Evolutionary conservation across 2,329 filamentous ascomycete genomes (phyloP).

Genomic region (Pochonia chlamydosporia): DNA sequence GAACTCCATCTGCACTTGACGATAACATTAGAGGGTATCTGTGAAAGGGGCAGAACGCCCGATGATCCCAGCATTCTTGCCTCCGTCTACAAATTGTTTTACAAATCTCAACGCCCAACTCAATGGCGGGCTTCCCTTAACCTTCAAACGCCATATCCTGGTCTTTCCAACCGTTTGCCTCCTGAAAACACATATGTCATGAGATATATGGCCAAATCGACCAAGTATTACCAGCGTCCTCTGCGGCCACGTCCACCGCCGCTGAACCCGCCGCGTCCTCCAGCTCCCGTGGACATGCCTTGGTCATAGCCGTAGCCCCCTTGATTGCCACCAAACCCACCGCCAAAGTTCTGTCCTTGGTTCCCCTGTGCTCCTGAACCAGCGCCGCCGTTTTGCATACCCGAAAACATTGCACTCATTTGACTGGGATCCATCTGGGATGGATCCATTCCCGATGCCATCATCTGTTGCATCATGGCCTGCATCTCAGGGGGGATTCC

Average conservation of each 20-base stretch:
- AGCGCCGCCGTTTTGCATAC: constrained; percentile 45
- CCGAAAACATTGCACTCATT: constrained; percentile 54
- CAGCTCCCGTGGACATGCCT: constrained; percentile 35
- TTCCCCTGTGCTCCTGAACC: constrained; percentile 40
- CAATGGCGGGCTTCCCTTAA: not conserved
- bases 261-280: constrained; percentile 23
- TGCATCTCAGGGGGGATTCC: constrained; percentile 63
- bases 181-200: not conserved
- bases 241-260: constrained; percentile 25
- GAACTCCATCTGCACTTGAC: too few relatives aligned
- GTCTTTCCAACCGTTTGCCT: not conserved
- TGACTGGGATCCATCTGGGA: constrained; percentile 58
- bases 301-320: constrained; percentile 47
- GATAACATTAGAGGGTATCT: not conserved
- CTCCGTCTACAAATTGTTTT: not conserved
- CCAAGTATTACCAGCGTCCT: constrained; percentile 18
- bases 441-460: constrained; percentile 58
- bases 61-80: too few relatives aligned
- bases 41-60: too few relatives aligned
- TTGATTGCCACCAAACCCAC: constrained; percentile 47
- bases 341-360: constrained; percentile 47
- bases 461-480: constrained; percentile 66
- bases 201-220: not conserved
- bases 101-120: not conserved
- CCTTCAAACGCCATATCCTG: constrained; percentile 4